Evolutionary conservation across 441 rosid species (phyloP).

Genomic region (Erodium trifolium): DNA sequence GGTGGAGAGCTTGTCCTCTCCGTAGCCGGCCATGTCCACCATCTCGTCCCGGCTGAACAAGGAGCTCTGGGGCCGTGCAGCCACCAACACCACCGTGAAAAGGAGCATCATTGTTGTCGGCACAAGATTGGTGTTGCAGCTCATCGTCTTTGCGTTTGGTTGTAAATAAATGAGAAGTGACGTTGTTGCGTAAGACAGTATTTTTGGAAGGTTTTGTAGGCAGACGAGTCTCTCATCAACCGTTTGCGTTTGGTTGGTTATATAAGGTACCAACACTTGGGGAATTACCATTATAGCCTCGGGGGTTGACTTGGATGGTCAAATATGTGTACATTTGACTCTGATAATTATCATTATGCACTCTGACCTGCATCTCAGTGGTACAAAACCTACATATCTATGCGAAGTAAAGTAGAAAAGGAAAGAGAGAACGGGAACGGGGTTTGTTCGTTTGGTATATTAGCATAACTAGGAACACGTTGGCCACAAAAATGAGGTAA

Average conservation of each 20-base stretch:
- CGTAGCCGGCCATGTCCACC: conserved; percentile 76
- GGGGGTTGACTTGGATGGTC: background rate
- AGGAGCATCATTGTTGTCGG: background rate
- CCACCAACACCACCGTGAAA: background rate
- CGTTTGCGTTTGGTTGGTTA: no score
- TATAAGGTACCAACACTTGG: no score
- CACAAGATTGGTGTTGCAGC: background rate
- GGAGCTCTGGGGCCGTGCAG: background rate
- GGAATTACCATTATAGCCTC: background rate
- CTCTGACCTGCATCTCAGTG: background rate
- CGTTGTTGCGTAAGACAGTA: no score
- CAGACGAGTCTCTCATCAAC: no score
- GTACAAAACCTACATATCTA: background rate
- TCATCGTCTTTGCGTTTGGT: background rate
- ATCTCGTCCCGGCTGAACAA: conserved; percentile 50
- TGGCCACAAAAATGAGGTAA: background rate
- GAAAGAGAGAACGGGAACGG: no score
- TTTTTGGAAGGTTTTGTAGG: no score
- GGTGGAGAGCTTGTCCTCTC: conserved; percentile 82
- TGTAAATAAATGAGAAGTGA: background rate
- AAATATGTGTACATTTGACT: background rate
- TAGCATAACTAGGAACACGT: background rate
- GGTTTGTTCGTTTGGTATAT: background rate
- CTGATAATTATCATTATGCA: background rate
- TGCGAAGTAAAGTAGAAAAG: background rate